phyloP scores from a whole-genome alignment of 1,139 yeast genomes.

The Hansenula sp. region DNA sequence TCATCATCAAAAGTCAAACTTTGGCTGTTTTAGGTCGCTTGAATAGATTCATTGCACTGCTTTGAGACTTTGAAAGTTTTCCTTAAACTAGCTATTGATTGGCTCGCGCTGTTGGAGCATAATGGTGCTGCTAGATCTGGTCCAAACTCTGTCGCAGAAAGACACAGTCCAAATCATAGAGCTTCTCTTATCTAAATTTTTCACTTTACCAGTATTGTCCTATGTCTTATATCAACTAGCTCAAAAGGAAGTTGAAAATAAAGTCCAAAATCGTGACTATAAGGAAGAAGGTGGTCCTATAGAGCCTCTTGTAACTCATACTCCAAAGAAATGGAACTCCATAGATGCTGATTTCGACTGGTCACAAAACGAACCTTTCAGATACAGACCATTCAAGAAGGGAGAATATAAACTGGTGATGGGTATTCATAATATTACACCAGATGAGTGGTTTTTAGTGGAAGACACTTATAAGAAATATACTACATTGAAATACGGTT shows the following conservation, averaged over 20 bases:
- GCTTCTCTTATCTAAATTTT: background rate
- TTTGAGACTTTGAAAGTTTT: too few species aligned
- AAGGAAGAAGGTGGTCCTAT: background rate
- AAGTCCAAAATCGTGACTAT: too few species aligned
- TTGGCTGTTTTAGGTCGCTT: too few species aligned
- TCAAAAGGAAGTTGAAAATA: background rate
- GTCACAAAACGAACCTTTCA: conserved; percentile 42
- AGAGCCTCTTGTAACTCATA: background rate
- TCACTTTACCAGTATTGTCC: background rate
- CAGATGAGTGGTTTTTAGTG: conserved; percentile 63
- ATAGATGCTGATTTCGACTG: conserved; percentile 41
- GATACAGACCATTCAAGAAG: conserved; percentile 59
- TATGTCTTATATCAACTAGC: background rate
- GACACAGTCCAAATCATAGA: background rate
- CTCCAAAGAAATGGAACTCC: conserved; percentile 14
- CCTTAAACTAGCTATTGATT: too few species aligned
- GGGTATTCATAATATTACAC: conserved; percentile 56
- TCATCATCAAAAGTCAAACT: too few species aligned
- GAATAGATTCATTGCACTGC: too few species aligned
- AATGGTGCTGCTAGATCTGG: background rate
- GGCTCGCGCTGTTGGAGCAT: too few species aligned
- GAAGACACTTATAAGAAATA: conserved; percentile 56
- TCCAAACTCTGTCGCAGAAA: background rate
- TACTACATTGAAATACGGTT: conserved; percentile 39
- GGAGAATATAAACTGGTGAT: conserved; percentile 63